Percentiles rank a stretch among this genome's conserved stretches.
Evolutionary conservation across 169 alveolate species (phyloP).

Genomic region (Eimeria brunetti): DNA sequence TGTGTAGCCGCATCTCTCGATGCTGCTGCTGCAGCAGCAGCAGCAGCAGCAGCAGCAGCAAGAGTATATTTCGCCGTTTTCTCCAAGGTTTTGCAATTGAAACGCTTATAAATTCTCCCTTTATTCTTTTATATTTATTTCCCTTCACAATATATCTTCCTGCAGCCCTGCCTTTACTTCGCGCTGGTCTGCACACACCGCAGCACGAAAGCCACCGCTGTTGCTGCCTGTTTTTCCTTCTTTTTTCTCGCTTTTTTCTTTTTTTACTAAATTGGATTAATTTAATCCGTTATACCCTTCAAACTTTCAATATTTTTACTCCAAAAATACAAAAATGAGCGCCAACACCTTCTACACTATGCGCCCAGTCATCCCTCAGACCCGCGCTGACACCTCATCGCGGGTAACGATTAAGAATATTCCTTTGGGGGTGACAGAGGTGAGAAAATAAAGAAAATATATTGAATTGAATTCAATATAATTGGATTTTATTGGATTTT

Average conservation of each 20-base stretch:
- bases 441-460: background rate
- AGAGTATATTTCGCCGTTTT: too few relatives aligned
- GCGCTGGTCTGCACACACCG: too few relatives aligned
- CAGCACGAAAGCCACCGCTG: background rate
- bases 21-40: too few relatives aligned
- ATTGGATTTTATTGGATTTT: background rate
- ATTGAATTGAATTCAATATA: background rate
- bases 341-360: conserved; percentile 56
- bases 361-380: conserved; percentile 79
- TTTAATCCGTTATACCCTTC: too few relatives aligned
- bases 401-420: conserved; percentile 76
- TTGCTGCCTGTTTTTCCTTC: background rate
- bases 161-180: too few relatives aligned
- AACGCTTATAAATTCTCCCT: background rate
- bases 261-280: too few relatives aligned
- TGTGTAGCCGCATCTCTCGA: too few relatives aligned
- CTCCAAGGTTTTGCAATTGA: background rate
- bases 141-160: background rate
- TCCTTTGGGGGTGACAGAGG: conserved; percentile 80
- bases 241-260: background rate
- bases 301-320: background rate
- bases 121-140: too few relatives aligned
- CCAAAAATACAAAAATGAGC: background rate
- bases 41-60: too few relatives aligned
- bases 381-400: conserved; percentile 52